A percentile compares a stretch with the other conserved stretches of the same genome.
Conservation (phyloP, 1,139 yeast genomes). For the Debaryomycetaceae sp. region DNA sequence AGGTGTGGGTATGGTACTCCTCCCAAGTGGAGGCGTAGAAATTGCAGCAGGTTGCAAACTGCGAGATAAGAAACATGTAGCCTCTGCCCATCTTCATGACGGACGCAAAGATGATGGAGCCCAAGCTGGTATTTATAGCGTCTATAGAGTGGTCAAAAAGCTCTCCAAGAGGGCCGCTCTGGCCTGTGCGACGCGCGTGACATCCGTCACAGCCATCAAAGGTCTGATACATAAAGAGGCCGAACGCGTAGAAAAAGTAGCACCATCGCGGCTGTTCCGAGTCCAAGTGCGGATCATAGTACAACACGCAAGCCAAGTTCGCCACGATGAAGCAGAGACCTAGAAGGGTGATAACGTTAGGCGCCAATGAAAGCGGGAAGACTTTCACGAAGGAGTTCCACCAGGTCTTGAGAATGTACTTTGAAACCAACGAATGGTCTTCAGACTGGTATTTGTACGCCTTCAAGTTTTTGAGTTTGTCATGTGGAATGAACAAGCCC, state of each 20-base stretch:
- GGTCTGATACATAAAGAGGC: constrained; percentile 84
- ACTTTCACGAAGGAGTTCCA: constrained; percentile 62
- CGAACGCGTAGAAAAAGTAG: constrained; percentile 69
- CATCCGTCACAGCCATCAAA: constrained; percentile 95
- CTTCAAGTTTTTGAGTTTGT: constrained; percentile 51
- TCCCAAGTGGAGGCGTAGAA: constrained; percentile 94
- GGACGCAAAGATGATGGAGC: constrained; percentile 61
- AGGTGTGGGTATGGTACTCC: constrained; percentile 81
- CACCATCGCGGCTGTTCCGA: constrained; percentile 68
- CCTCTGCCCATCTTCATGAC: constrained; percentile 66
- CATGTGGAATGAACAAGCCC: constrained; percentile 64
- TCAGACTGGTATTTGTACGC: constrained; percentile 65
- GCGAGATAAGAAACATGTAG: constrained; percentile 50
- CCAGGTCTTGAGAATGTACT: constrained; percentile 67
- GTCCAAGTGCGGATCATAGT: constrained; percentile 61
- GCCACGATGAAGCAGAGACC: constrained; percentile 65
- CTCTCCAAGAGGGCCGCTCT: constrained; percentile 91
- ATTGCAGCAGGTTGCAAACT: constrained; percentile 69
- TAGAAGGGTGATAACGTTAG: constrained; percentile 70
- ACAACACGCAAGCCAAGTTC: constrained; percentile 56
- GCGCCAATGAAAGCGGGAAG: constrained; percentile 83
- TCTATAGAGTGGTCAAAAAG: constrained; percentile 90
- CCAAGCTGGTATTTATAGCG: constrained; percentile 81
- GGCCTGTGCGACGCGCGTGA: constrained; percentile 90
- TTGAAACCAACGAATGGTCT: constrained; percentile 72